Conservation (phyloP, 208 protist genomes). For the Crithidia fasciculata region DNA sequence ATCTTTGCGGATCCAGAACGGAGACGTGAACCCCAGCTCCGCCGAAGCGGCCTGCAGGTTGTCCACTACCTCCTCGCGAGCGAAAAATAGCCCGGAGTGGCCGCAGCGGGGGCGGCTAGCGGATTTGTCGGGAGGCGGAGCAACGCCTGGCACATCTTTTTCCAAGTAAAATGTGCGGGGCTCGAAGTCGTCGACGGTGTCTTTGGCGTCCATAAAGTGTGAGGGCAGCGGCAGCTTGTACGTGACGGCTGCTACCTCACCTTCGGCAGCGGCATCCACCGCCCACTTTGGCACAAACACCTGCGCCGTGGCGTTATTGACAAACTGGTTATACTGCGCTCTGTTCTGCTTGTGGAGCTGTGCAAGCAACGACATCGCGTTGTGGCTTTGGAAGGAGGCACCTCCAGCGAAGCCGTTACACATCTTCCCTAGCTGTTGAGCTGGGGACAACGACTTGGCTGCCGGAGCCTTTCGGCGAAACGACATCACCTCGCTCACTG, state of each 20-base stretch:
- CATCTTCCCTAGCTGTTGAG: constrained; percentile 67
- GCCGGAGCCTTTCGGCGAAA: constrained; percentile 70
- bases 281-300: constrained; percentile 60
- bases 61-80: constrained; percentile 87
- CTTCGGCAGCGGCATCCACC: constrained; percentile 29
- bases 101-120: constrained; percentile 63
- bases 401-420: constrained; percentile 54
- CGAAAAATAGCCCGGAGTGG: constrained; percentile 81
- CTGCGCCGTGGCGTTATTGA: constrained; percentile 58
- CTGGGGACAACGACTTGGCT: constrained; percentile 42
- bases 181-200: constrained; percentile 50
- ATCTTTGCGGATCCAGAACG: constrained; percentile 80
- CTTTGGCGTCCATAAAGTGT: constrained; percentile 69
- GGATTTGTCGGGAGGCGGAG: background rate
- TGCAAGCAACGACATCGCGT: constrained; percentile 67
- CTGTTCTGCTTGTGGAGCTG: constrained; percentile 61
- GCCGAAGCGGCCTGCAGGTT: constrained; percentile 82
- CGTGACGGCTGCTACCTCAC: constrained; percentile 19
- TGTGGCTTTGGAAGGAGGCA: constrained; percentile 84
- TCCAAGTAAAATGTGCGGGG: constrained; percentile 77
- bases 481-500: constrained; percentile 39
- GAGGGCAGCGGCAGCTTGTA: constrained; percentile 74
- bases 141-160: constrained; percentile 13
- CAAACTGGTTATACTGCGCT: constrained; percentile 60
- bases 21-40: constrained; percentile 78